Base-by-base conservation (phyloP, 176 grass and related monocot genomes). In the Panicum miliaceum region DNA sequence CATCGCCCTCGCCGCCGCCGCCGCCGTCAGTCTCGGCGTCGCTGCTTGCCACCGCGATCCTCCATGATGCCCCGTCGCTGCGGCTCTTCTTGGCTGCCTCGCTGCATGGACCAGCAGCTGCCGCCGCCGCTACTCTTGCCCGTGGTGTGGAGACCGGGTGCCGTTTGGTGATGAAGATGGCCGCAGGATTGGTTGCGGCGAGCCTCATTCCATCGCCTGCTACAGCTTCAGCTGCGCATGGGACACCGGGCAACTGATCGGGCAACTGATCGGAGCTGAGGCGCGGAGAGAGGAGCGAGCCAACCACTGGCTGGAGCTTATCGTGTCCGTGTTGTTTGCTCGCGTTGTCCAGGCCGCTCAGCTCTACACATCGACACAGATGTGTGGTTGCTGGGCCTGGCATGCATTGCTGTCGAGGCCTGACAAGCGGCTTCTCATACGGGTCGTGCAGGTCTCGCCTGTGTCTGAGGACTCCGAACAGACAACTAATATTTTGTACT, bases 121-220 rank as follows among this genome's bases (percentile, higher is more conserved):
- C 41, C 5, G 4, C 60, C 12, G 5, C 61, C 37, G 38, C 41
- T 5, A 29, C 22, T 51, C 62, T 50, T 76, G 62, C 50, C 32
- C 29, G 27, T 8, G 59, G 29, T 2, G 66, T 14, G 34, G 57
- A 40, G 12, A 81, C 3, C 22, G 62, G 34, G 1, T 62, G 82
- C 41, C 60, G 77, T 3, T 50, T 35, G 41, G 62, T 38, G 19
- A 80, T 41, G 52, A 68, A 20, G 66, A 67, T 66, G 48, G 56
- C 43, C 5, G 29, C 27, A 58, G 65, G 57, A 43, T 78, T 83
- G 84, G 73, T 10, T 23, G 65, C 72, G 25, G 65, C 58, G 66
- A 71, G 73, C 79, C 66, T 86, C 84, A 90, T 90, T 59, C 83
- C 88, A 86, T 86, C 64, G 70, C 15, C 76, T n/a, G 87, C 65